A percentile compares a stretch with the other conserved stretches of the same genome.
Conservation (phyloP, 2,329 filamentous ascomycete genomes). For the Pseudocercospora fuligena region DNA sequence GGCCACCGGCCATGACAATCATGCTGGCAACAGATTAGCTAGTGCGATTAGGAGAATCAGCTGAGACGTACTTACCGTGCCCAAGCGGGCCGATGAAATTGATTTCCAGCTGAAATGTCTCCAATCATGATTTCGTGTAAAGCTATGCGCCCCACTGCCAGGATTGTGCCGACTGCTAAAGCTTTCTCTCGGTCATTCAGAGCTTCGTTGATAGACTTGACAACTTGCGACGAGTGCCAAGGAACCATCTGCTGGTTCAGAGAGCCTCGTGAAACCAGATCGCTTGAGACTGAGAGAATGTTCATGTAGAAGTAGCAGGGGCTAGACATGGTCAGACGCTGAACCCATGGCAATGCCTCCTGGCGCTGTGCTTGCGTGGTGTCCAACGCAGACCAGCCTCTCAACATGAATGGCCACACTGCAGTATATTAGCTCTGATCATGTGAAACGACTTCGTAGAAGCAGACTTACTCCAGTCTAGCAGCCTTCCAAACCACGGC, state of each 20-base stretch:
- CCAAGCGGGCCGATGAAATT: conserved; percentile 22
- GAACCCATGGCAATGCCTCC: conserved; percentile 20
- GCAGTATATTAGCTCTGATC: neutral
- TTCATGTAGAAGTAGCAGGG: conserved; percentile 28
- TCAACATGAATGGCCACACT: conserved; percentile 24
- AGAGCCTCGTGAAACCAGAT: conserved; percentile 16
- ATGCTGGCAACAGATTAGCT: conserved; percentile 13
- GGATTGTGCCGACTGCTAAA: conserved; percentile 19
- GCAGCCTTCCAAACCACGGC: conserved; percentile 16
- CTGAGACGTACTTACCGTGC: conserved; percentile 1
- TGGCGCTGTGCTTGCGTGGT: conserved; percentile 10
- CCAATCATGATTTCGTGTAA: conserved; percentile 23
- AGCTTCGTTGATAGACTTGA: conserved; percentile 22
- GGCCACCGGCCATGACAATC: conserved; percentile 21
- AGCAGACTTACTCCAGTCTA: conserved; percentile 16
- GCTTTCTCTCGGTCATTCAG: conserved; percentile 11
- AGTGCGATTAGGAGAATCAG: neutral
- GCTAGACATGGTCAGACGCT: conserved; percentile 19
- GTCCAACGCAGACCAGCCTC: conserved; percentile 16
- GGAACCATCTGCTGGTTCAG: conserved; percentile 14
- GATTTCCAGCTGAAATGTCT: conserved; percentile 17
- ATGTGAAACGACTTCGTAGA: neutral
- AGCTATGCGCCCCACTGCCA: conserved; percentile 24
- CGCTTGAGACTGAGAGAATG: conserved; percentile 19
- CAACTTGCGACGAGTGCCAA: conserved; percentile 16